Percentiles rank a stretch among this genome's conserved stretches.
These are phyloP conservation scores for Colletotrichum musae DNA, from an alignment of 2,329 filamentous ascomycete species.

Conservation along the genomic window DNA sequence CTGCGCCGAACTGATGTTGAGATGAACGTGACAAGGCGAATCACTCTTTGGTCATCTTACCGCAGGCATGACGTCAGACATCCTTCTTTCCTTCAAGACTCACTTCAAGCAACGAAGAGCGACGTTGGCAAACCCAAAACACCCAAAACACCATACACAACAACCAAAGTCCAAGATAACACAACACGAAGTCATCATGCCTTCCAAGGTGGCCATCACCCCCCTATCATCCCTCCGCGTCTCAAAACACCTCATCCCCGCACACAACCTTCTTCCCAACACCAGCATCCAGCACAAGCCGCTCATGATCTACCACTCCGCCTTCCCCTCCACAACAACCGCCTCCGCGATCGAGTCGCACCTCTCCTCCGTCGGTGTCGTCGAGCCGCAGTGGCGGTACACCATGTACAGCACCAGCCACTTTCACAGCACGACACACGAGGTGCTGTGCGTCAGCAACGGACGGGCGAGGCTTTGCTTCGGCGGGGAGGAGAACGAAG, in stretches of 20 bases:
- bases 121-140: neutral
- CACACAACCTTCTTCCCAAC: slow-evolving; percentile 72
- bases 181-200: neutral
- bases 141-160: neutral
- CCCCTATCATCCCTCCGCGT: slow-evolving; percentile 67
- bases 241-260: slow-evolving; percentile 72
- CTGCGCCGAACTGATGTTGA: too few species aligned
- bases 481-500: slow-evolving; percentile 74
- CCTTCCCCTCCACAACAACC: slow-evolving; percentile 63
- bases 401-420: slow-evolving; percentile 78
- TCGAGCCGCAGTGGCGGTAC: slow-evolving; percentile 76
- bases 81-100: neutral
- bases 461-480: slow-evolving; percentile 76
- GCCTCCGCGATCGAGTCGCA: slow-evolving; percentile 70
- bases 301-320: slow-evolving; percentile 75
- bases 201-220: neutral
- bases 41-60: neutral
- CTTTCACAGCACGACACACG: slow-evolving; percentile 78
- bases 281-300: slow-evolving; percentile 75
- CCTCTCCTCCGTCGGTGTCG: slow-evolving; percentile 66
- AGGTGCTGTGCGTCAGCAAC: slow-evolving; percentile 72
- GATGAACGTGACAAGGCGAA: too few species aligned
- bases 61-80: slow-evolving; percentile 7
- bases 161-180: neutral
- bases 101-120: neutral